Evolutionary conservation across 23 red algal genomes (phyloP).

Genomic region (Pyropia haitanensis): DNA sequence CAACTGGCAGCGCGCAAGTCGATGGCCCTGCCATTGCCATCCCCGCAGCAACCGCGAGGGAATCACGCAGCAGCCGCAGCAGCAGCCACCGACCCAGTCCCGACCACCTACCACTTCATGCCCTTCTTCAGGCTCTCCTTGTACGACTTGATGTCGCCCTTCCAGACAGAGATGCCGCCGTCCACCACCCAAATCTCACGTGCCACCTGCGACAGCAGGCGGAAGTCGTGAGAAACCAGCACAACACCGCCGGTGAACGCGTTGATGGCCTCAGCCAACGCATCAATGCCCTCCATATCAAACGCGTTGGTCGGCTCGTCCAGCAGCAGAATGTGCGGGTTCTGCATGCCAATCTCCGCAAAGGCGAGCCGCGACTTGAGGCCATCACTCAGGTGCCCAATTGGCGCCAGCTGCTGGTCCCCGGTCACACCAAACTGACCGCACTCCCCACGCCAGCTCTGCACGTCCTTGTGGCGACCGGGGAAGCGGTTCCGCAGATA

Average conservation of each 20-base stretch:
- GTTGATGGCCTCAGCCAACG: slow-evolving; percentile 81
- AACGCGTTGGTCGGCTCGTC: slow-evolving; percentile 95
- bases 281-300: slow-evolving; percentile 91
- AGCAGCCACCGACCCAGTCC: background rate
- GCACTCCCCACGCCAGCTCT: slow-evolving; percentile 57
- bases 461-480: slow-evolving; percentile 54
- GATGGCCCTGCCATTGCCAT: too few relatives aligned
- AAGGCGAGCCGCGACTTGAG: slow-evolving; percentile 91
- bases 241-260: slow-evolving; percentile 89
- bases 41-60: too few relatives aligned
- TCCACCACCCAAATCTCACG: slow-evolving; percentile 90
- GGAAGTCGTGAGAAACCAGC: slow-evolving; percentile 91
- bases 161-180: slow-evolving; percentile 51
- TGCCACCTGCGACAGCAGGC: slow-evolving; percentile 71
- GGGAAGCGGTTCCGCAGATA: slow-evolving; percentile 63
- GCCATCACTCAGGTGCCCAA: slow-evolving; percentile 75
- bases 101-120: slow-evolving; percentile 41
- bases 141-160: slow-evolving; percentile 66
- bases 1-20: too few relatives aligned
- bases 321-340: slow-evolving; percentile 86
- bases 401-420: slow-evolving; percentile 54
- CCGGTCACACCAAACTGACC: slow-evolving; percentile 75
- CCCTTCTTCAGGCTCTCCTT: slow-evolving; percentile 68
- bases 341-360: slow-evolving; percentile 84
- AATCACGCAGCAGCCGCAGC: too few relatives aligned